A percentile compares a stretch with the other conserved stretches of the same genome.
Evolutionary conservation across 768 basidiomycete species (phyloP).

Genomic region (Russula earlei): DNA sequence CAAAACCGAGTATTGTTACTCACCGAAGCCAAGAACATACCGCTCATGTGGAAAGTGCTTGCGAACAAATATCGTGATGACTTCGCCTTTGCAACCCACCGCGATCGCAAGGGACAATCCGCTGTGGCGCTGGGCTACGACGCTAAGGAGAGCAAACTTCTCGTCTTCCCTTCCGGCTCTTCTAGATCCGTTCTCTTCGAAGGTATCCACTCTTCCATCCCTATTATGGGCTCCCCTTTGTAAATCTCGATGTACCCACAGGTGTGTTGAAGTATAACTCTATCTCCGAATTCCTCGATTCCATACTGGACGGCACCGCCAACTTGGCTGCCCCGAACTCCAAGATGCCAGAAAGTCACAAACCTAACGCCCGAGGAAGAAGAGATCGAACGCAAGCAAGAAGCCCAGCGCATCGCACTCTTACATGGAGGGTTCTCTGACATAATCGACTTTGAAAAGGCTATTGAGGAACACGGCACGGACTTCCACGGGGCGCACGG

Average conservation of each 20-base stretch:
- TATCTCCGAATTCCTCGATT: conserved; percentile 63
- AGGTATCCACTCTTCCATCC: conserved; percentile 34
- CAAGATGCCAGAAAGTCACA: conserved; percentile 3
- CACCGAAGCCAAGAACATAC: conserved; percentile 67
- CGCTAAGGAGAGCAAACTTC: conserved; percentile 48
- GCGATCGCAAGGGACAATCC: conserved; percentile 55
- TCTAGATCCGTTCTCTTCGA: conserved; percentile 51
- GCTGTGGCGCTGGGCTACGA: conserved; percentile 52
- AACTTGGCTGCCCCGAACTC: conserved; percentile 39
- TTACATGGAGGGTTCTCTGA: conserved; percentile 42
- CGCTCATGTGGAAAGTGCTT: conserved; percentile 73
- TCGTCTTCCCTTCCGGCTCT: conserved; percentile 59
- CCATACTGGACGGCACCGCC: conserved; percentile 57
- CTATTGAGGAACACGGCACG: conserved; percentile 33
- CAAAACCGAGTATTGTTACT: conserved; percentile 55
- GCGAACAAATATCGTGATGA: conserved; percentile 60
- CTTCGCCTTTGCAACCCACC: conserved; percentile 53
- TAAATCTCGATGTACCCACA: conserved; percentile 22
- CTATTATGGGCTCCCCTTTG: not conserved
- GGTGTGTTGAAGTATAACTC: conserved; percentile 68
- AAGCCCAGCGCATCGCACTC: conserved; percentile 43
- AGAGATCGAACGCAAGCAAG: conserved; percentile 43
- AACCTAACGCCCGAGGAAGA: conserved; percentile 27
- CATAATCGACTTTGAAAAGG: conserved; percentile 44
- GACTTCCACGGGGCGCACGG: conserved; percentile 38